These are phyloP conservation scores for Quercus alba DNA, from an alignment of 306 rosid genomes.

Conservation along the genomic window DNA sequence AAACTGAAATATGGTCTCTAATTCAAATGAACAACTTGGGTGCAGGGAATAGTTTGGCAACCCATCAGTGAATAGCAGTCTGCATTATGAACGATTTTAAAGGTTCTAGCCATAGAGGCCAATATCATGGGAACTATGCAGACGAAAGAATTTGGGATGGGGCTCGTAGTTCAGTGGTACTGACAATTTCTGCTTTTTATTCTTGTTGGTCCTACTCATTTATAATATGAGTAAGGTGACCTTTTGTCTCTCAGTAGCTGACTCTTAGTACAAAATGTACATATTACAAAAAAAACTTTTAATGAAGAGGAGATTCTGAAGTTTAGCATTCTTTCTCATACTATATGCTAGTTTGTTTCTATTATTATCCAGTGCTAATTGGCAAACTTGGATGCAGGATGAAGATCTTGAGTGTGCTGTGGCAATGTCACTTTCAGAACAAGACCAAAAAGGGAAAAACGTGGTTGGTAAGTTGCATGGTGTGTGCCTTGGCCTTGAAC, in stretches of 20 bases:
- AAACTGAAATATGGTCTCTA: neutral
- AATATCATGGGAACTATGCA: slow-evolving; percentile 45
- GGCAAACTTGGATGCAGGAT: slow-evolving; percentile 56
- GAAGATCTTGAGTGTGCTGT: slow-evolving; percentile 63
- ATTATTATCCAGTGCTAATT: neutral
- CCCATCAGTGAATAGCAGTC: slow-evolving; percentile 21
- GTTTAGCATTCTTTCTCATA: slow-evolving; percentile 6
- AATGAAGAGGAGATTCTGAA: slow-evolving; percentile 26
- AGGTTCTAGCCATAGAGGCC: slow-evolving; percentile 56
- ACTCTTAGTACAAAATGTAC: slow-evolving; percentile 1
- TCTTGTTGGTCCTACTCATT: neutral
- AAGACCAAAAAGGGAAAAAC: slow-evolving; percentile 50
- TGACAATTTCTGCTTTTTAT: slow-evolving; percentile 21
- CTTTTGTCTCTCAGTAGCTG: slow-evolving; percentile 9
- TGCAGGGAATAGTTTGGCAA: slow-evolving; percentile 41
- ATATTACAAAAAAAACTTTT: slow-evolving; percentile 10
- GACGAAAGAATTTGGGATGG: slow-evolving; percentile 50
- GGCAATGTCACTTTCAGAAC: slow-evolving; percentile 72
- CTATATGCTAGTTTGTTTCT: neutral
- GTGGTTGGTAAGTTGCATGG: slow-evolving; percentile 51
- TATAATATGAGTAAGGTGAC: slow-evolving; percentile 9
- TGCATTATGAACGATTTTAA: slow-evolving; percentile 61
- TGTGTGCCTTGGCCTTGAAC: neutral
- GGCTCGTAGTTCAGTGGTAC: slow-evolving; percentile 61
- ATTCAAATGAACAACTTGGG: slow-evolving; percentile 9